Conservation (phyloP, 78 protist species). For the Protostelium mycophagum region DNA sequence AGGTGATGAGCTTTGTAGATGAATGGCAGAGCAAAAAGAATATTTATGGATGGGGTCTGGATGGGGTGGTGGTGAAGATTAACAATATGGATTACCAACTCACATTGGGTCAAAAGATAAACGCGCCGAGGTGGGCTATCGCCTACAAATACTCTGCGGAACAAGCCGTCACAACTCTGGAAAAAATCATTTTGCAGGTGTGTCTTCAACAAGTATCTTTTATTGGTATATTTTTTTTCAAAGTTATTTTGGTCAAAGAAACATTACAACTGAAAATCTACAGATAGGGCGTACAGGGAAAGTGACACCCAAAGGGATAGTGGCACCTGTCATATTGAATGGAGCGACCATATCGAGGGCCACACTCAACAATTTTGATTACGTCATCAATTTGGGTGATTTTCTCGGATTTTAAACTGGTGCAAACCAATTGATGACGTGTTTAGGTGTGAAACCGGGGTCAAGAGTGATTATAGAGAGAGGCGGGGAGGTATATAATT, state of each 20-base stretch:
- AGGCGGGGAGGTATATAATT: not conserved
- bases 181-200: conserved; percentile 11
- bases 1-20: conserved; percentile 6
- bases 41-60: conserved; percentile 23
- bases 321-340: conserved; percentile 26
- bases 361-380: conserved; percentile 27
- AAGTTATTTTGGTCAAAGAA: no score
- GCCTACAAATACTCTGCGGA: conserved; percentile 43
- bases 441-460: conserved; percentile 48
- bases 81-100: conserved; percentile 11
- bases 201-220: no score
- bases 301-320: conserved; percentile 29
- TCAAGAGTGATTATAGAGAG: not conserved
- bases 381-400: conserved; percentile 6
- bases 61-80: conserved; percentile 48
- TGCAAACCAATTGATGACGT: conserved; percentile 19
- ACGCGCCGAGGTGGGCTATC: conserved; percentile 60
- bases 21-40: conserved; percentile 14
- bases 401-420: not conserved
- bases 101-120: conserved; percentile 8
- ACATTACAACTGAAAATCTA: no score
- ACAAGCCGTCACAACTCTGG: not conserved
- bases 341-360: conserved; percentile 50
- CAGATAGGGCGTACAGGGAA: conserved; percentile 32
- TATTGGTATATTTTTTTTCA: no score